A percentile compares a stretch with the other conserved stretches of the same genome.
Evolutionary conservation across 2,329 filamentous ascomycete genomes (phyloP).

Genomic region (Colletotrichum ledebouriae): DNA sequence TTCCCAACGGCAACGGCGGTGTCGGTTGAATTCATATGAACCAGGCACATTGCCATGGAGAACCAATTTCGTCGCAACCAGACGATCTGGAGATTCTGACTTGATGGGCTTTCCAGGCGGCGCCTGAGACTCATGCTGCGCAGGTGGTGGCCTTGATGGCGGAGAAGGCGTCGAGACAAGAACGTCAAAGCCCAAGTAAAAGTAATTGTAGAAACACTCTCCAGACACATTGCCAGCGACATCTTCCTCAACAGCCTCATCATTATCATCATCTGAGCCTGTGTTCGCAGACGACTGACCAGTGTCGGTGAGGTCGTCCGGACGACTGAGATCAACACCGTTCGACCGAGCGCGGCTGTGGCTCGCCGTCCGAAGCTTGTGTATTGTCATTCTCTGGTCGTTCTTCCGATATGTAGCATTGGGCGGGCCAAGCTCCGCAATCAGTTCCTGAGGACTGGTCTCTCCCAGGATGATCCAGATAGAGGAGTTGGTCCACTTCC

Average conservation of each 20-base stretch:
- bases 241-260: constrained; percentile 70
- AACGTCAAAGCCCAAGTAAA: constrained; percentile 93
- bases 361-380: constrained; percentile 72
- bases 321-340: constrained; percentile 58
- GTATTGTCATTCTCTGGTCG: constrained; percentile 89
- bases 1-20: constrained; percentile 90
- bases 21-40: constrained; percentile 96
- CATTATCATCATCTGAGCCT: constrained; percentile 75
- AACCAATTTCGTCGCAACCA: constrained; percentile 92
- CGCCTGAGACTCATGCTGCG: constrained; percentile 44
- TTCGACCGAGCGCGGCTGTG: constrained; percentile 63
- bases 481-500: constrained; percentile 75
- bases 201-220: constrained; percentile 97
- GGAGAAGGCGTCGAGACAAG: constrained; percentile 83
- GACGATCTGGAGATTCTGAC: constrained; percentile 67
- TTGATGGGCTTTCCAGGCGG: constrained; percentile 54
- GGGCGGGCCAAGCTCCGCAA: constrained; percentile 91
- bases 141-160: constrained; percentile 74
- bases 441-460: constrained; percentile 91
- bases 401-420: constrained; percentile 95
- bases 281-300: constrained; percentile 82
- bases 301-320: constrained; percentile 76
- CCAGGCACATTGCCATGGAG: constrained; percentile 95
- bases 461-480: constrained; percentile 84
- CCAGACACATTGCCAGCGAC: constrained; percentile 67